These are phyloP conservation scores for Metarhizium album DNA, from an alignment of 2,329 filamentous ascomycete species.

Conservation along the genomic window DNA sequence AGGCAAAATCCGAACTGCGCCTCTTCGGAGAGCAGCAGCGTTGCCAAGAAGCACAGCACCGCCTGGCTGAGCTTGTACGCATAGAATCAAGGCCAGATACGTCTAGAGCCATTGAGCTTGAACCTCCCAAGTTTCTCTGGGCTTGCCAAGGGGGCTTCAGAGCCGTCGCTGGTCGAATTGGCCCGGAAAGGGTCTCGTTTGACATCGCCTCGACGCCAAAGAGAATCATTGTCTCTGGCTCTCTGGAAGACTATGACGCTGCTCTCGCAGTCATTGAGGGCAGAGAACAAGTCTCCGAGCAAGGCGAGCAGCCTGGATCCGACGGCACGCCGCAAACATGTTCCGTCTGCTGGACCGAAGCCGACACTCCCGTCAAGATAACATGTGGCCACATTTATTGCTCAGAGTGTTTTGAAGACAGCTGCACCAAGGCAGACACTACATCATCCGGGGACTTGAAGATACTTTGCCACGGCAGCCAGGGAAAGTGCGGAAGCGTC, in stretches of 20 bases:
- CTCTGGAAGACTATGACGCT: constrained; percentile 5
- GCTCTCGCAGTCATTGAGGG: constrained; percentile 1
- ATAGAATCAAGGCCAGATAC: neutral
- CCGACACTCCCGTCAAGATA: constrained; percentile 23
- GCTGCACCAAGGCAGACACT: constrained; percentile 13
- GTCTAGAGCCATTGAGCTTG: constrained; percentile 15
- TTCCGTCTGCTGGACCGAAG: constrained; percentile 25
- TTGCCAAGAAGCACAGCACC: neutral
- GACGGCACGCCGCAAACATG: constrained; percentile 13
- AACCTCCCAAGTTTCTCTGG: constrained; percentile 16
- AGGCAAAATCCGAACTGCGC: neutral
- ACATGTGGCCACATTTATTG: constrained; percentile 32
- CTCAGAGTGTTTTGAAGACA: constrained; percentile 26
- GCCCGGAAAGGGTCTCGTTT: constrained; percentile 17
- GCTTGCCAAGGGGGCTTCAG: constrained; percentile 22
- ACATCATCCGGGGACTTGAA: neutral
- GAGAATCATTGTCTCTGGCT: constrained; percentile 21
- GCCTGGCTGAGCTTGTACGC: neutral
- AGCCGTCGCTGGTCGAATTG: constrained; percentile 15
- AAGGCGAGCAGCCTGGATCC: neutral
- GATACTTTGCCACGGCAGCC: constrained; percentile 17
- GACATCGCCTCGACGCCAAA: constrained; percentile 19
- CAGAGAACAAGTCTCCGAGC: neutral
- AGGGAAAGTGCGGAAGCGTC: constrained; percentile 13
- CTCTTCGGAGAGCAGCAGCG: neutral